Evolutionary conservation across 768 basidiomycete species (phyloP), one percentile per base, ranked within the genome.

Genomic region (Hygrocybe coccinea): DNA sequence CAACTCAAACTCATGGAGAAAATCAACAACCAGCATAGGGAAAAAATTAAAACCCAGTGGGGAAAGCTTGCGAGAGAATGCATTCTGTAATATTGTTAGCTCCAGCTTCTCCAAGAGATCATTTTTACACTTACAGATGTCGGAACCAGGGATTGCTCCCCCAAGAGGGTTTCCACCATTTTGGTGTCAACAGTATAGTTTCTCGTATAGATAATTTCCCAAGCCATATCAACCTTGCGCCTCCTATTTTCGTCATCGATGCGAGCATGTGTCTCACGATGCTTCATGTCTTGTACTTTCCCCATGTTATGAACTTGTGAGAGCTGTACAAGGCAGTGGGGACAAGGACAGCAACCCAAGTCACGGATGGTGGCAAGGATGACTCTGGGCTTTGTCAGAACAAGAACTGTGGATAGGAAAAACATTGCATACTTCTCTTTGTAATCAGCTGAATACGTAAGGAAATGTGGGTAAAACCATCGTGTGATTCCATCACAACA

Each of bases 1-100:
- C 11, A 76, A 56, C 54, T 76, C 72, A 44, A 75, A 63, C 54
- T 77, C 73, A 55, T 76, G 75, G 44, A 77, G 37, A 3, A 76
- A 50, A 58, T 76, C 73, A 1, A 66, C 61, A 0, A 68, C 67
- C 38, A 75, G 65, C 54, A 74, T 67, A 1, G 37, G 4, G 36
- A 59, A 71, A 9, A 41, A 15, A 19, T 41, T 41, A 19, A 41
- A 41, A 41, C 39, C 39, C 14, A 41, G 19, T 41, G 14, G 14
- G 15, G 39, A 41, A 41, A 41, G 39, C 14, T 19, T 14, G 19
- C 15, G 11, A 14, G 39, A 41, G 39, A 41, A 41, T 14, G 39
- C 39, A 41, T 41, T 41, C 39, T 41, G 19, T 41, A 19, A 41
- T 41, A 19, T 15, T 14, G 19, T 15, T 41, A 41, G 39, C 19